Percentiles rank a stretch among this genome's conserved stretches.
phyloP scores from a whole-genome alignment of 1,284 basidiomycete species.

The Coniophora puteana region DNA sequence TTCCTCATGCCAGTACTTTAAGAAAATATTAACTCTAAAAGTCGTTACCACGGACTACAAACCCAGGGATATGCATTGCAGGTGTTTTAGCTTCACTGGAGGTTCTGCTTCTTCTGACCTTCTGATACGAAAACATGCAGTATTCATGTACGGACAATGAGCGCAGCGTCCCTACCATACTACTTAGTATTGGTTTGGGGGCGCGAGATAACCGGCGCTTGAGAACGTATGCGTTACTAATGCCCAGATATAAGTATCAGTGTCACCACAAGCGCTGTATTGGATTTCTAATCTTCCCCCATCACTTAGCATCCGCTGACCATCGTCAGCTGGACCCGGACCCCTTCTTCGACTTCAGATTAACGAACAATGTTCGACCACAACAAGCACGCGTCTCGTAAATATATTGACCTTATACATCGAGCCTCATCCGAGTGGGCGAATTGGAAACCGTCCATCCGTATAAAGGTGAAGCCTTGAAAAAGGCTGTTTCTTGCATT shows the following conservation, averaged over 20 bases:
- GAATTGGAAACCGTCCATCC: conserved; percentile 27
- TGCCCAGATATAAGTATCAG: neutral
- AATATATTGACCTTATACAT: conserved; percentile 22
- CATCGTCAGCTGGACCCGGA: neutral
- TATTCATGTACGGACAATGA: neutral
- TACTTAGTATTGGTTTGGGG: neutral
- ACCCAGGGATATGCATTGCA: too few relatives aligned
- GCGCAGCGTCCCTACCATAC: neutral
- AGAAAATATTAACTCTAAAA: too few relatives aligned
- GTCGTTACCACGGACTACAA: too few relatives aligned
- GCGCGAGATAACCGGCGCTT: too few relatives aligned
- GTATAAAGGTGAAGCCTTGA: conserved; percentile 15
- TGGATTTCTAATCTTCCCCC: neutral
- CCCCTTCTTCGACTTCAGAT: neutral
- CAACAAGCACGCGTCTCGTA: conserved; percentile 12
- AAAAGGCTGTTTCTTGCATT: too few relatives aligned
- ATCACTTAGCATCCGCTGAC: neutral
- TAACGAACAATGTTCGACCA: neutral
- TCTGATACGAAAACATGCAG: neutral
- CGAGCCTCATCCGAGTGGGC: conserved; percentile 22
- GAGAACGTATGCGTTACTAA: neutral
- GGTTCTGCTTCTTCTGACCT: neutral
- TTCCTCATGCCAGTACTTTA: too few relatives aligned
- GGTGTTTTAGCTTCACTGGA: neutral
- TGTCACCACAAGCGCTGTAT: neutral